A percentile compares a stretch with the other conserved stretches of the same genome.
These are phyloP conservation scores for Penicillium coprophilum DNA, from an alignment of 495 filamentous ascomycete genomes.

Conservation along the genomic window DNA sequence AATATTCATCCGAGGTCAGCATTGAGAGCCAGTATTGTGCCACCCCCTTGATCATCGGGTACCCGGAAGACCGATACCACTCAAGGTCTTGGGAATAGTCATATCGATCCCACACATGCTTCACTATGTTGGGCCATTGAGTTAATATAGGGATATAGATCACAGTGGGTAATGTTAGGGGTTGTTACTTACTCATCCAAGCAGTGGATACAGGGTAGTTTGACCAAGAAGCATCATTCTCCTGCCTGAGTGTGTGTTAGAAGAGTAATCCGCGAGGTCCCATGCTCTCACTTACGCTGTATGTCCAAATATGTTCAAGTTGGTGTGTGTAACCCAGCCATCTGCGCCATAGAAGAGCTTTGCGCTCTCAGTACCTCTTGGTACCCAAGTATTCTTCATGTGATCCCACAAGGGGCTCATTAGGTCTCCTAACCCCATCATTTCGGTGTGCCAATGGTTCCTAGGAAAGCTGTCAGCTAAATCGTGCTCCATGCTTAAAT, in stretches of 20 bases:
- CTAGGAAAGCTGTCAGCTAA: neutral
- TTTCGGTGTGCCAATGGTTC: constrained; percentile 45
- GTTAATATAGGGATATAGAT: neutral
- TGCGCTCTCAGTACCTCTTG: constrained; percentile 50
- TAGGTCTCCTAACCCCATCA: constrained; percentile 32
- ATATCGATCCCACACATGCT: constrained; percentile 50
- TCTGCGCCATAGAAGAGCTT: constrained; percentile 43
- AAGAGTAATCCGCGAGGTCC: neutral
- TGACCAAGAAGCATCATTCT: constrained; percentile 41
- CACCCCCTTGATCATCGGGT: constrained; percentile 48
- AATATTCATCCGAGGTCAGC: constrained; percentile 44
- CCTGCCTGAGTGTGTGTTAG: constrained; percentile 29
- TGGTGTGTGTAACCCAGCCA: constrained; percentile 50
- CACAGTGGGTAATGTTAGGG: no score
- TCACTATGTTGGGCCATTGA: constrained; percentile 22
- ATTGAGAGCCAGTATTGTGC: constrained; percentile 50
- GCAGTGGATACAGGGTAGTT: constrained; percentile 42
- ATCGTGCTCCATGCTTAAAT: neutral
- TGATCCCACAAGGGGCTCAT: constrained; percentile 43
- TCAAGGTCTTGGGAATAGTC: constrained; percentile 44
- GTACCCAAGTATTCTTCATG: constrained; percentile 53
- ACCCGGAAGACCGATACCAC: constrained; percentile 44
- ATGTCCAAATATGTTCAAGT: constrained; percentile 53
- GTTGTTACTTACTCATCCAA: constrained; percentile 38
- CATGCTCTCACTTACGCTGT: constrained; percentile 30